Conservation (phyloP, 208 protist species). For the Trypanosoma lewisi region DNA sequence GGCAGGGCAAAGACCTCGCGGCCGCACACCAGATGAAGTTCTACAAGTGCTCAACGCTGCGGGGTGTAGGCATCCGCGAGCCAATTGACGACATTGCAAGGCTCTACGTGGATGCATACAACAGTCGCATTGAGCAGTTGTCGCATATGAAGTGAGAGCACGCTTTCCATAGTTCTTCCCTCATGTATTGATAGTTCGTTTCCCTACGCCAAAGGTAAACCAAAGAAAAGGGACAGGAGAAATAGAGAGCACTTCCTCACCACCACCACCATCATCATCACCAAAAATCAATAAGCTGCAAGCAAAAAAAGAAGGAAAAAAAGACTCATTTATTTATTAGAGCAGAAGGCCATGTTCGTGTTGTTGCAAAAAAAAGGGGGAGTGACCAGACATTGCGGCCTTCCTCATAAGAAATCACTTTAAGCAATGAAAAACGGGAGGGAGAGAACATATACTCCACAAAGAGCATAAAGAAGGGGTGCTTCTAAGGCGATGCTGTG, state of each 20-base stretch:
- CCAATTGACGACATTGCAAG: conserved; percentile 77
- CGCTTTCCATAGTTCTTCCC: neutral
- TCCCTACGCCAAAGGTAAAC: no score
- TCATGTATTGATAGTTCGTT: neutral
- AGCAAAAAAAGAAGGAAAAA: no score
- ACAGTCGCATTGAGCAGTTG: conserved; percentile 50
- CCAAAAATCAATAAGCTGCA: no score
- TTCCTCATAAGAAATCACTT: no score
- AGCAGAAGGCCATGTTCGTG: neutral
- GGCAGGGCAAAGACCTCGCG: conserved; percentile 80
- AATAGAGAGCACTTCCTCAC: no score
- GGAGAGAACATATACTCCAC: neutral
- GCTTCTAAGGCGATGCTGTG: neutral
- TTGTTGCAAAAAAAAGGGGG: neutral
- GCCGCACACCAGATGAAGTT: conserved; percentile 70
- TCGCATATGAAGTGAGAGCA: conserved; percentile 24
- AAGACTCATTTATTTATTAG: neutral
- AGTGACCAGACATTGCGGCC: no score
- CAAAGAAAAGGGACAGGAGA: no score
- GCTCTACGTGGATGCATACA: conserved; percentile 68
- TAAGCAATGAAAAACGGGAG: neutral
- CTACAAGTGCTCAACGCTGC: conserved; percentile 86
- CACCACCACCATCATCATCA: no score
- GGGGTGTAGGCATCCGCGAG: conserved; percentile 75
- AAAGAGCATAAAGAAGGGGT: neutral